These are phyloP conservation scores for Sordaria brevicollis DNA, from an alignment of 495 filamentous ascomycete genomes.

Conservation along the genomic window DNA sequence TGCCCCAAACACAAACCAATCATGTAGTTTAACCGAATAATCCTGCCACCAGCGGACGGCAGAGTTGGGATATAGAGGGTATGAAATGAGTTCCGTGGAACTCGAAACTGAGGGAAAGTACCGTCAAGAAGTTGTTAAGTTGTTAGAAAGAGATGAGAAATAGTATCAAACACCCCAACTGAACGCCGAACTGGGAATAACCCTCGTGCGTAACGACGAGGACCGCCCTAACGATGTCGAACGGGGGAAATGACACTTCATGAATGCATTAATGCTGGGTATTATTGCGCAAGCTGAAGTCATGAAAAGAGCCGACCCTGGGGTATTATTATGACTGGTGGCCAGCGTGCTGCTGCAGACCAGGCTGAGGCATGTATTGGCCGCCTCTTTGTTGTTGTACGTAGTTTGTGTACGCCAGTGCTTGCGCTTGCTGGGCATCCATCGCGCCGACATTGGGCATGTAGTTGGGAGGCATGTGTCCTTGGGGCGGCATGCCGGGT, in stretches of 20 bases:
- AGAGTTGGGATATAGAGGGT: not conserved
- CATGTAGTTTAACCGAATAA: not conserved
- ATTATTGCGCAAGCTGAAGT: conserved; percentile 33
- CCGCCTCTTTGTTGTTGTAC: conserved; percentile 40
- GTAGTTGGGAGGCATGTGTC: conserved; percentile 41
- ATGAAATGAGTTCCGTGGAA: conserved; percentile 8
- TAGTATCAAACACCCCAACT: conserved; percentile 17
- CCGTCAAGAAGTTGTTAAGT: conserved; percentile 7
- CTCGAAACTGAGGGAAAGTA: conserved; percentile 4
- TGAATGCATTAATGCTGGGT: conserved; percentile 42
- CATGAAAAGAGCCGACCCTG: conserved; percentile 9
- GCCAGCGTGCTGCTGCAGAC: conserved; percentile 45
- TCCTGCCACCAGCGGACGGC: not conserved
- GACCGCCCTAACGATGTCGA: conserved; percentile 14
- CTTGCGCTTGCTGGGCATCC: conserved; percentile 46
- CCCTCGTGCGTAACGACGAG: conserved; percentile 10
- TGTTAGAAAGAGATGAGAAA: conserved; percentile 16
- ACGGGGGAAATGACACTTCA: conserved; percentile 28
- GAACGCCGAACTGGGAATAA: conserved; percentile 20
- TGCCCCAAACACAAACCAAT: not conserved
- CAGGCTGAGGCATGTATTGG: conserved; percentile 44
- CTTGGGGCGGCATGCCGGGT: conserved; percentile 36
- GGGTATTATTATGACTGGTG: conserved; percentile 36
- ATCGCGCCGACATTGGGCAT: conserved; percentile 41
- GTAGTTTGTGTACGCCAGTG: conserved; percentile 52